phyloP scores from a whole-genome alignment of 2,329 filamentous ascomycete genomes.

The Paecilomyces formosus region DNA sequence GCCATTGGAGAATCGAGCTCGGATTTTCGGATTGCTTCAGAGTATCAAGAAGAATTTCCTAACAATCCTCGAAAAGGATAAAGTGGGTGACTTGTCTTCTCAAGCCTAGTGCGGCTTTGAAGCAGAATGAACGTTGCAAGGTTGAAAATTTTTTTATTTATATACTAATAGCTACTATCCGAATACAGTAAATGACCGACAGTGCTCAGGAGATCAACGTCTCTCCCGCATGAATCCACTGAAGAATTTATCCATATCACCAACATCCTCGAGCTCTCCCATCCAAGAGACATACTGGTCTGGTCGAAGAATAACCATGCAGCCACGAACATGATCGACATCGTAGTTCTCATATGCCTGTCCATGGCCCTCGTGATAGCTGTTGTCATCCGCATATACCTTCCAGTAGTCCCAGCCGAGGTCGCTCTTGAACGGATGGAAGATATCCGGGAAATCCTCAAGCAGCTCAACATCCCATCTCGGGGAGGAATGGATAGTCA shows the following conservation, averaged over 20 bases:
- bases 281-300: constrained; percentile 54
- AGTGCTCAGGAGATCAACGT: neutral
- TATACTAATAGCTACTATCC: too few relatives aligned
- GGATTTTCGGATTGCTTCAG: neutral
- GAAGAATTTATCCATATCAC: neutral
- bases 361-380: constrained; percentile 44
- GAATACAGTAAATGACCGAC: neutral
- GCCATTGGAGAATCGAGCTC: neutral
- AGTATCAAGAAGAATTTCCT: neutral
- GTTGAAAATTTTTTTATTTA: too few relatives aligned
- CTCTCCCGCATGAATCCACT: neutral
- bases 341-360: constrained; percentile 50
- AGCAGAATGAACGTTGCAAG: too few relatives aligned
- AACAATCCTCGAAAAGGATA: neutral
- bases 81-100: neutral
- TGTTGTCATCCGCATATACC: constrained; percentile 48
- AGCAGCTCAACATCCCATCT: constrained; percentile 43
- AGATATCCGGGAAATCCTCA: constrained; percentile 43
- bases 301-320: constrained; percentile 54
- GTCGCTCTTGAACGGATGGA: constrained; percentile 40
- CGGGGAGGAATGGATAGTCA: constrained; percentile 51
- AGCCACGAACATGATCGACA: constrained; percentile 48
- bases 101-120: too few relatives aligned
- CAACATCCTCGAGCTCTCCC: neutral
- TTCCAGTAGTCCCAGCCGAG: constrained; percentile 52